Conservation (phyloP, 257 asterid genomes). For the Nicotiana noctiflora region DNA sequence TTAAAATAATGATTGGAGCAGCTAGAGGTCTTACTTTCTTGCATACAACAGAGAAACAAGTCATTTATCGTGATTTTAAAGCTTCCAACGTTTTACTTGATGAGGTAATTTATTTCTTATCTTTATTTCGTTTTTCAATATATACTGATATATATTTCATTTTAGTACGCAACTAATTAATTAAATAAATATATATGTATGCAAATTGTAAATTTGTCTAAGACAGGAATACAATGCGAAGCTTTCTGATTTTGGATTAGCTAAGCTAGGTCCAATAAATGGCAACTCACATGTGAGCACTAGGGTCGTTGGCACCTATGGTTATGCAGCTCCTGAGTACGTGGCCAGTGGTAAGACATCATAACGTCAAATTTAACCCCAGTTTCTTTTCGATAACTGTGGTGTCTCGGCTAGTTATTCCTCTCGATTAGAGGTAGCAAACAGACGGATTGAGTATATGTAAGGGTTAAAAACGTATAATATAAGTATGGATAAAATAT, state of each 20-base stretch:
- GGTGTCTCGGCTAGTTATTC: no score
- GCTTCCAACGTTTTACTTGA: conserved; percentile 7
- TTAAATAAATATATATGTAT: no score
- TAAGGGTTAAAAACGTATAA: no score
- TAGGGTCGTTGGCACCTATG: conserved; percentile 12
- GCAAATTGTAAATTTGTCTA: background rate
- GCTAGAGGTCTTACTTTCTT: conserved; percentile 10
- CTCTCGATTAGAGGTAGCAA: no score
- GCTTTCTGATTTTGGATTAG: conserved; percentile 18
- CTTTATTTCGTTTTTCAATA: background rate
- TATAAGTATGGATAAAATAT: no score
- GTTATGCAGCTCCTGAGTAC: conserved; percentile 23
- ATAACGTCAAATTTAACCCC: background rate
- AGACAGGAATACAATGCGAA: conserved; percentile 13
- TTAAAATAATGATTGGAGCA: conserved; percentile 8
- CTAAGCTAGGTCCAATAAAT: conserved; percentile 4
- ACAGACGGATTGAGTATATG: no score
- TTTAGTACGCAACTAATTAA: no score
- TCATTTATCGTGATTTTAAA: conserved; percentile 10
- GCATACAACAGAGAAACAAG: conserved; percentile 7
- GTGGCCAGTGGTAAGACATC: conserved; percentile 5
- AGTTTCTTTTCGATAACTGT: no score
- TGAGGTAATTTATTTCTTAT: background rate
- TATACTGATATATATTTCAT: no score
- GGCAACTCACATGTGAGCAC: conserved; percentile 11